A percentile compares a stretch with the other conserved stretches of the same genome.
Evolutionary conservation across 768 basidiomycete species (phyloP).

Genomic region (Lactarius hatsudake): DNA sequence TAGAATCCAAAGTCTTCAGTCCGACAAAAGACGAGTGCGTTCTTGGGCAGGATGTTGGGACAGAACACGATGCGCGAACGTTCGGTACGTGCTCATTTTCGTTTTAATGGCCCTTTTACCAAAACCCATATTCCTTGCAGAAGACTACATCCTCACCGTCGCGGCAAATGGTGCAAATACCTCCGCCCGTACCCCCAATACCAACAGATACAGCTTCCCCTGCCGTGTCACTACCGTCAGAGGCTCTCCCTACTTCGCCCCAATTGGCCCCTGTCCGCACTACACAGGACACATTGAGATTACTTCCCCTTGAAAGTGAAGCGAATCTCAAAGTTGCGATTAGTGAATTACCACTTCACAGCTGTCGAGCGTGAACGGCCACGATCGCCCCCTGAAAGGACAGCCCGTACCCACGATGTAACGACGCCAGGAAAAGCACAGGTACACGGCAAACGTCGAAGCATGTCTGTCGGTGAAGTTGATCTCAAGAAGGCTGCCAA

Average conservation of each 20-base stretch:
- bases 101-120: constrained; percentile 19
- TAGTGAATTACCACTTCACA: constrained; percentile 57
- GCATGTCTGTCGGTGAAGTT: constrained; percentile 36
- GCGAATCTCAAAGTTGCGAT: constrained; percentile 35
- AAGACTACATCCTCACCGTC: constrained; percentile 31
- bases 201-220: constrained; percentile 4
- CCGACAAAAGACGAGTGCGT: constrained; percentile 74
- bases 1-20: constrained; percentile 62
- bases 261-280: constrained; percentile 9
- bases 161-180: constrained; percentile 10
- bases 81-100: constrained; percentile 47
- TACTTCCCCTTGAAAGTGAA: constrained; percentile 53
- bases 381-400: constrained; percentile 30
- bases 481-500: constrained; percentile 41
- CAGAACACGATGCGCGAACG: constrained; percentile 63
- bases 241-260: constrained; percentile 45
- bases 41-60: constrained; percentile 77
- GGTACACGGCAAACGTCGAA: constrained; percentile 30
- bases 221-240: constrained; percentile 43
- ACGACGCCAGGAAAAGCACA: neutral
- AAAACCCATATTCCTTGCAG: constrained; percentile 17
- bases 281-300: constrained; percentile 46
- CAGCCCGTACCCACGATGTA: constrained; percentile 23
- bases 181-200: constrained; percentile 31
- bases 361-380: constrained; percentile 48